phyloP scores from a whole-genome alignment of 805 yeast species.

The Candida piceae region DNA sequence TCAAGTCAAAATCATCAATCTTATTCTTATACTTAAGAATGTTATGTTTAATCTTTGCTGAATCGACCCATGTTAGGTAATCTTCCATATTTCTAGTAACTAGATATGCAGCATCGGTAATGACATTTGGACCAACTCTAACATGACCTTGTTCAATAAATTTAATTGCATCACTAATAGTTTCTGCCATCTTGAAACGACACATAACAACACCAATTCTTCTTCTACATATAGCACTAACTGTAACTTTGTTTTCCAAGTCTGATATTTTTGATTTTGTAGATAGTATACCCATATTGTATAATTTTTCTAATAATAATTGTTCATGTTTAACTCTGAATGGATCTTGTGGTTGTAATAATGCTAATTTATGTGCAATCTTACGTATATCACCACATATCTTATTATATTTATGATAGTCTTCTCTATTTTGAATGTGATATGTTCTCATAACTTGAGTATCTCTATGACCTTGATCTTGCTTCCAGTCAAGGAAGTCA shows the following conservation, averaged over 20 bases:
- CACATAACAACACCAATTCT: slow-evolving; percentile 94
- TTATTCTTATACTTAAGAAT: slow-evolving; percentile 81
- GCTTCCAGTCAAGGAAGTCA: slow-evolving; percentile 96
- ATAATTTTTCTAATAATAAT: slow-evolving; percentile 78
- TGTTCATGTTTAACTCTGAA: slow-evolving; percentile 86
- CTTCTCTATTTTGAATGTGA: slow-evolving; percentile 92
- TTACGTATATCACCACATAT: slow-evolving; percentile 90
- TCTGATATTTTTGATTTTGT: slow-evolving; percentile 89
- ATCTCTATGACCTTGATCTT: slow-evolving; percentile 91
- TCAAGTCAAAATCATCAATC: slow-evolving; percentile 53
- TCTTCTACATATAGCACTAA: slow-evolving; percentile 87
- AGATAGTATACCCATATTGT: slow-evolving; percentile 81
- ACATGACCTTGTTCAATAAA: slow-evolving; percentile 97
- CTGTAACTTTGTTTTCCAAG: slow-evolving; percentile 86
- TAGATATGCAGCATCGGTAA: slow-evolving; percentile 92
- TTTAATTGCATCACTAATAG: slow-evolving; percentile 80
- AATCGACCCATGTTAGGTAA: slow-evolving; percentile 96
- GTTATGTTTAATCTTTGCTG: slow-evolving; percentile 86
- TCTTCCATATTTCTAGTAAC: slow-evolving; percentile 95
- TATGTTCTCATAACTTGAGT: slow-evolving; percentile 95
- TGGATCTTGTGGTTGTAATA: slow-evolving; percentile 83
- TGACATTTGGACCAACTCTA: slow-evolving; percentile 91
- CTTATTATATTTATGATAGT: slow-evolving; percentile 88
- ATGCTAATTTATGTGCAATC: slow-evolving; percentile 77
- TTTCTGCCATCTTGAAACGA: slow-evolving; percentile 89